Base-by-base conservation (phyloP, 805 yeast species). In the Blastobotrys terrestris region DNA sequence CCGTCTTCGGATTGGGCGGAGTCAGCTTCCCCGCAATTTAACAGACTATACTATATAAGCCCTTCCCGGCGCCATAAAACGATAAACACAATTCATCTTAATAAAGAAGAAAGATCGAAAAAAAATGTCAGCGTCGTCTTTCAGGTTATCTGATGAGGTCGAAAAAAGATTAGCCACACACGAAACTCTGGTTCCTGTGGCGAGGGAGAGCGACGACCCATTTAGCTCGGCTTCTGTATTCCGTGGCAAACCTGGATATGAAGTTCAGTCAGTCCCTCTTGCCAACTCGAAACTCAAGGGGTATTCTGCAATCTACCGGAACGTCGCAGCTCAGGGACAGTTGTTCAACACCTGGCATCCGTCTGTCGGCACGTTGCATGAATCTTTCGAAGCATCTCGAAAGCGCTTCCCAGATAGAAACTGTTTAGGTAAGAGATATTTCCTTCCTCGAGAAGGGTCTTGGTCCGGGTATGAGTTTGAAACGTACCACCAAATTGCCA, bases 291-390 rank as follows among this genome's bases (percentile, higher is more conserved):
- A 63, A 31, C 61, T 67, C 51, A 68, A 68, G 1, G 84, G 83
- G 3, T 77, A 66, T 63, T 78, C 85, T 22, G 74, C 78, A 1
- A 63, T 78, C 6, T 84, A 74, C 62, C 68, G 88, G 51, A 80
- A 73, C 59, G 63, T 66, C 13, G 58, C 67, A 14, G 56, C 71
- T 3, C 64, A 68, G 15, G 70, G 67, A 21, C 58, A 61, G 13
- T 57, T 67, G 16, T 40, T 65, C 14, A 55, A 64, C 45, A 46
- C 61, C 11, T 50, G 71, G 47, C 66, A 70, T 22, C 73, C 76
- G 2, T 63, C 62, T 19, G 57, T 75, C 43, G 63, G 67, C 47
- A 77, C 81, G 7, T 62, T 67, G 48, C 69, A 72, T 55, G 67
- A 64, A 6, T 57, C 69, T 14, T 72, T 73, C 59, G 62, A 63